Percentiles rank a stretch among this genome's conserved stretches.
These are phyloP conservation scores for Tulasnella sp. DNA, from an alignment of 768 basidiomycete genomes.

Conservation along the genomic window DNA sequence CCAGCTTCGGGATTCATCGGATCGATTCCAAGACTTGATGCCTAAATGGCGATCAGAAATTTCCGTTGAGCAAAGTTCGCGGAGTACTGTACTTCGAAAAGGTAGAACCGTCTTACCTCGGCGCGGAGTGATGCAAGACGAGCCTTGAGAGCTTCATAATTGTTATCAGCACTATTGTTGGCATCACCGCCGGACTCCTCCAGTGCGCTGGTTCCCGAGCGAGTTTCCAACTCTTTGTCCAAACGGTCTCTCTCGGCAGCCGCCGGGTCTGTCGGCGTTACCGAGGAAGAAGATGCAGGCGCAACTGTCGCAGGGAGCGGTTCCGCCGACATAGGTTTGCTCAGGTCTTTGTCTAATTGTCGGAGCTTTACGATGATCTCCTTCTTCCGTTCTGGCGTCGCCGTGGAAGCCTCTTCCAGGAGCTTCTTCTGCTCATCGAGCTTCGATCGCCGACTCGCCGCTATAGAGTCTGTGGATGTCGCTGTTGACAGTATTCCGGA, in stretches of 20 bases:
- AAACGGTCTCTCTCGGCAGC: constrained; percentile 55
- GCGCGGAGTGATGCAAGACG: constrained; percentile 69
- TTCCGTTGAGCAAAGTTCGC: not conserved
- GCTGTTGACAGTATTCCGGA: constrained; percentile 25
- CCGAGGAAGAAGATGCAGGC: constrained; percentile 28
- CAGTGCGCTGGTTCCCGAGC: constrained; percentile 20
- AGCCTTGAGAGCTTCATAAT: constrained; percentile 61
- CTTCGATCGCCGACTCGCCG: constrained; percentile 56
- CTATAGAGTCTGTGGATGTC: constrained; percentile 29
- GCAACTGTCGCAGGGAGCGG: constrained; percentile 28
- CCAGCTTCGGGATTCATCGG: constrained; percentile 26
- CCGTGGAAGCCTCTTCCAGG: constrained; percentile 59
- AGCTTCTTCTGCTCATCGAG: constrained; percentile 84
- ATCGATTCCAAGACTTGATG: constrained; percentile 32
- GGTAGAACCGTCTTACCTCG: constrained; percentile 46
- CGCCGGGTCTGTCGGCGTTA: constrained; percentile 40
- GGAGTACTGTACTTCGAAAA: not conserved
- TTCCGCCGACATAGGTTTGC: constrained; percentile 32
- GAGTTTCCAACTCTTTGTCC: constrained; percentile 75
- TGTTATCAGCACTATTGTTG: constrained; percentile 32
- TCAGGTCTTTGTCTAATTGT: constrained; percentile 75
- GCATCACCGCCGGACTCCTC: constrained; percentile 36
- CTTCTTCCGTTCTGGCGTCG: constrained; percentile 66
- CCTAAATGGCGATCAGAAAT: constrained; percentile 22
- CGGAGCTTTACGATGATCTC: constrained; percentile 66